Conservation (phyloP, 768 basidiomycete genomes). For the Lactarius hengduanensis region DNA sequence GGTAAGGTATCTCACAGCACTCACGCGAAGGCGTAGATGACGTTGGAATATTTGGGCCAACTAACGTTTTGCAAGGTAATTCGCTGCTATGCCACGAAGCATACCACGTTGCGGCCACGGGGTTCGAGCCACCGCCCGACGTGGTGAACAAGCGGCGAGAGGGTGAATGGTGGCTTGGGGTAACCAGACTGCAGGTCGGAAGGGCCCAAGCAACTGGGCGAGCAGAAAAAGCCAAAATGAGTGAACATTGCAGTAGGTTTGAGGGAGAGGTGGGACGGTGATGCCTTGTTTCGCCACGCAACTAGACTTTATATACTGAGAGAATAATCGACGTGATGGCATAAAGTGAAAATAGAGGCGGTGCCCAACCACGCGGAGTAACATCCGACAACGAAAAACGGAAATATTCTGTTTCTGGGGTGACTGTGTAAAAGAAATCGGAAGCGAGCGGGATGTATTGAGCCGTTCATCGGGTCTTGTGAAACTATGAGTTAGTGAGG, state of each 20-base stretch:
- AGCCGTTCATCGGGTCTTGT: no score
- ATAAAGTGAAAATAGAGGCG: no score
- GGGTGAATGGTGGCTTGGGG: no score
- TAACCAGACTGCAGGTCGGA: neutral
- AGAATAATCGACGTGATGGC: neutral
- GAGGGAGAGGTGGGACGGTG: neutral
- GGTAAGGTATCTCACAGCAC: conserved; percentile 31
- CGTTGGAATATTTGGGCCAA: conserved; percentile 54
- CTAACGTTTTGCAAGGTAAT: conserved; percentile 45
- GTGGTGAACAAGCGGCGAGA: no score
- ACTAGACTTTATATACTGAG: neutral
- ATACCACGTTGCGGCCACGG: conserved; percentile 53
- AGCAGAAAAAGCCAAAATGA: neutral
- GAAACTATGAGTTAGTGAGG: neutral
- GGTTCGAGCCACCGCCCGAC: neutral
- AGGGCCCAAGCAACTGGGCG: neutral
- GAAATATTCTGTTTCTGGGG: neutral
- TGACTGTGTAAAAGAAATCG: neutral
- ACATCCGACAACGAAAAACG: neutral
- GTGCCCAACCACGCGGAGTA: neutral
- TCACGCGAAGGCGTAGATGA: conserved; percentile 65
- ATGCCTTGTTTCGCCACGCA: neutral
- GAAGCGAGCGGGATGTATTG: neutral
- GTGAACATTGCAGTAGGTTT: neutral
- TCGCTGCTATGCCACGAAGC: conserved; percentile 48